Base-by-base conservation (phyloP, 768 basidiomycete genomes). In the Tricholoma flavovirens region DNA sequence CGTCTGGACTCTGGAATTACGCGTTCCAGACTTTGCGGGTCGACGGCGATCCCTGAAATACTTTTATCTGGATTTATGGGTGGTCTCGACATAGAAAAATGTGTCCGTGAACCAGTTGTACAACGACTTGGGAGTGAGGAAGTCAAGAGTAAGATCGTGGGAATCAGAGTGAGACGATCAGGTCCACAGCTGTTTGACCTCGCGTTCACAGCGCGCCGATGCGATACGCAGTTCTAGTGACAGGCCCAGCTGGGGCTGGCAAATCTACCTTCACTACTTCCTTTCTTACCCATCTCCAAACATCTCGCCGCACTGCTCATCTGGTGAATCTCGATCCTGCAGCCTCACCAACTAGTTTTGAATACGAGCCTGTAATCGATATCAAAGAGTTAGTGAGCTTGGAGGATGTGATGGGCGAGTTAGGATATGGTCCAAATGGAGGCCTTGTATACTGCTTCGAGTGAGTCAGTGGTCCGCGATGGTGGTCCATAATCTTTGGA, bases 381-480 rank as follows among this genome's bases (percentile, higher is more conserved):
- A 98, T 99, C 71, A 83, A 86, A 56, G 91, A 98, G 64, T 79
- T 99, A 51, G 84, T 99, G 64, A 90, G 87, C 56, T 73, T 99
- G 51, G 84, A 97, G 57, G 97, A 99, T 73, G 93, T 95, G 60
- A 98, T 98, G 97, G 79, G 77, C 22, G 97, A 99, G 73, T 79
- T 97, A 60, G 87, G 85, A 36, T 93, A 93, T 72, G 97, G 97
- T 2, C 97, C 97, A 0, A 99, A 99, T 64, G 97, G 97, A 9
- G 97, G 95, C 4, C 77, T 99, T 52, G 84, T 99, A 55, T 98
- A 98, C 68, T 98, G 97, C 75, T 99, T 99, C 71, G 97, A 99
- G 97, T 98, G 82, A 87, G 93, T 86, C 71, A 82, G 81, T 83
- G 75, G 51, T 30, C 32, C 54, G 32, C 14, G 48, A 54, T 53